Conservation (phyloP, 352 stramenopile species). For the Pythium phragmiticola region DNA sequence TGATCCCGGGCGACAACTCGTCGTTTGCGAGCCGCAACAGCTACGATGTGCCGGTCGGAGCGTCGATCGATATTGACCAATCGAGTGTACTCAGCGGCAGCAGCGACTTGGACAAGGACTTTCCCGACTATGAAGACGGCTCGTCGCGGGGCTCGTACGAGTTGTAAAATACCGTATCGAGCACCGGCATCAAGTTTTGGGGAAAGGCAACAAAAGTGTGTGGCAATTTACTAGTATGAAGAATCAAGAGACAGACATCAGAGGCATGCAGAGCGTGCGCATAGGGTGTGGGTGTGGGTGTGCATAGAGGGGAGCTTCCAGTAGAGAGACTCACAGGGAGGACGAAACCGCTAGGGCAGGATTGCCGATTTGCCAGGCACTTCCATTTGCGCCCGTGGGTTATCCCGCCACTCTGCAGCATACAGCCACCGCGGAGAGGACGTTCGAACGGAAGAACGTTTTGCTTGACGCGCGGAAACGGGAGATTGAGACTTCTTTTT, state of each 20-base stretch:
- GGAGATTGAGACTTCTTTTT: too few relatives aligned
- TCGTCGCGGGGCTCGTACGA: slow-evolving; percentile 79
- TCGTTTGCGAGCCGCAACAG: slow-evolving; percentile 57
- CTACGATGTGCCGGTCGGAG: slow-evolving; percentile 41
- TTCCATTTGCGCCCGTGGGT: too few relatives aligned
- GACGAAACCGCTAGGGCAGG: too few relatives aligned
- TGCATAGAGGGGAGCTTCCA: too few relatives aligned
- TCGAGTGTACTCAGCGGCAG: slow-evolving; percentile 67
- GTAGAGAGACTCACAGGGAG: too few relatives aligned
- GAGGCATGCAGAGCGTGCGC: neutral
- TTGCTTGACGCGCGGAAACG: neutral
- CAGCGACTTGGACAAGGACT: slow-evolving; percentile 74
- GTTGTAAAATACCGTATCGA: slow-evolving; percentile 36
- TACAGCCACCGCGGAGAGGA: neutral
- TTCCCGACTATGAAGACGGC: slow-evolving; percentile 70
- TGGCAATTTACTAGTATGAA: slow-evolving; percentile 8
- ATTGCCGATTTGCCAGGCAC: too few relatives aligned
- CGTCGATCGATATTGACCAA: slow-evolving; percentile 53
- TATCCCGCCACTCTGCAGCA: neutral
- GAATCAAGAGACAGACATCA: slow-evolving; percentile 5
- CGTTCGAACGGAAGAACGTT: neutral
- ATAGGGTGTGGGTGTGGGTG: too few relatives aligned
- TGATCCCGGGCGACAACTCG: slow-evolving; percentile 32
- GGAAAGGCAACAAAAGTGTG: neutral
- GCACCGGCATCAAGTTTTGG: neutral